Evolutionary conservation across 441 rosid species (phyloP), one percentile per base, ranked within the genome.

Genomic region (California macrophylla): DNA sequence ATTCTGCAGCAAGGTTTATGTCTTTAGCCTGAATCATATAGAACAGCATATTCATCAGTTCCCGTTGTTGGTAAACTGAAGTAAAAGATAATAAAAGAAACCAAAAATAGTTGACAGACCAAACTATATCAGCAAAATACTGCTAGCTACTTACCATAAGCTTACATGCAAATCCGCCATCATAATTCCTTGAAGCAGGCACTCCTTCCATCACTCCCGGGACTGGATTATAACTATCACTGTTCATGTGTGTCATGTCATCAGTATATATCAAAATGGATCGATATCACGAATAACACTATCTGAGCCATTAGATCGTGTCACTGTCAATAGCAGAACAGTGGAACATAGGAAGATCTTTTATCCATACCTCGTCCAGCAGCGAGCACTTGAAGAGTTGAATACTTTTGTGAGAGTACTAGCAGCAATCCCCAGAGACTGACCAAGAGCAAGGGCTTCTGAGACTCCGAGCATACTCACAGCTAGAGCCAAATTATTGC

Each of bases 131-230:
- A 64, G 1, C 26, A 45, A 28, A 66, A 52, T 1, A 20, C 25
- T 5, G 23, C 24, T 58, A 29, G 38, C 40, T 42, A 71, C 74
- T 66, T 75, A 91, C 98, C 98, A 93, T 91, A 40, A 93, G 94
- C 78, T 86, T 89, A 56, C 89, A 71, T 66, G 97, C 78, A 67
- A 92, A 92, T 30, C 98, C 98, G 1, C 96, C 95, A 64, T 38
- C 75, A 69, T 93, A 93, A 72, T 91, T 84, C 77, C 84, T 82
- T 52, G 97, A 82, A 81, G 98, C 86, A 0, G 97, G 98, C 79
- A 91, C 95, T 36, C 96, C 92, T 82, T 84, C 80, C 98, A 91
- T 89, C 52, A 91, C 97, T 73, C 98, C 98, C 29, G 98, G 98
- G 78, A 91, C 97, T 68, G 96, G 98, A 73, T 93, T 93, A 67